phyloP scores from a whole-genome alignment of 129 eudicot genomes.

The Saussurea involucrata region DNA sequence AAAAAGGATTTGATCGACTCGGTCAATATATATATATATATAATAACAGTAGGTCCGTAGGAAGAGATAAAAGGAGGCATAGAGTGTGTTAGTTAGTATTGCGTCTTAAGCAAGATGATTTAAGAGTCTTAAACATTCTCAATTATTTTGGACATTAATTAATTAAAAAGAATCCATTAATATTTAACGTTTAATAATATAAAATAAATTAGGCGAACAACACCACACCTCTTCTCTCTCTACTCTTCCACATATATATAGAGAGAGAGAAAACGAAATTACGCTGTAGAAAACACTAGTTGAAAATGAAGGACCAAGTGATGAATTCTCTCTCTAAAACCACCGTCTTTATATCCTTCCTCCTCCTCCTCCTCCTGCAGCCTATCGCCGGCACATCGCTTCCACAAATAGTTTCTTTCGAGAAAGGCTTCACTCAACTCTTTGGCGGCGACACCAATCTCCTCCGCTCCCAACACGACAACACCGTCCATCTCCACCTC shows the following conservation, averaged over 20 bases:
- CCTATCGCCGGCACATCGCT: conserved; percentile 8
- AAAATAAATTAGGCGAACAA: not conserved
- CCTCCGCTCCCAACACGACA: conserved; percentile 39
- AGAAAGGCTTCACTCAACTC: conserved; percentile 58
- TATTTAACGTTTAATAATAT: not conserved
- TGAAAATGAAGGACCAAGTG: conserved; percentile 15
- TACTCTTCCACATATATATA: not conserved
- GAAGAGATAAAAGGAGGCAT: too few relatives aligned
- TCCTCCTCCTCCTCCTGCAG: conserved; percentile 20
- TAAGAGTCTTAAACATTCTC: not conserved
- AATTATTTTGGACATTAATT: not conserved
- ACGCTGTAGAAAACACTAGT: conserved; percentile 15
- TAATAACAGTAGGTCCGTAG: too few relatives aligned
- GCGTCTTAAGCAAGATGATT: not conserved
- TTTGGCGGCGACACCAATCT: conserved; percentile 71
- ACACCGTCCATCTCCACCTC: conserved; percentile 68
- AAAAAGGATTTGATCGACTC: too few relatives aligned
- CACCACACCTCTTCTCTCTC: not conserved
- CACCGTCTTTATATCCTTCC: conserved; percentile 1
- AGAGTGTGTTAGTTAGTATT: not conserved
- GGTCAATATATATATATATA: too few relatives aligned
- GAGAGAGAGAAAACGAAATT: not conserved
- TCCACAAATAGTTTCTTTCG: conserved; percentile 40
- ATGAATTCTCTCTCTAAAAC: conserved; percentile 26
- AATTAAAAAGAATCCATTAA: not conserved